Base-by-base conservation (phyloP, 163 green algal species). In the Chlamydomonas reinhardtii region DNA sequence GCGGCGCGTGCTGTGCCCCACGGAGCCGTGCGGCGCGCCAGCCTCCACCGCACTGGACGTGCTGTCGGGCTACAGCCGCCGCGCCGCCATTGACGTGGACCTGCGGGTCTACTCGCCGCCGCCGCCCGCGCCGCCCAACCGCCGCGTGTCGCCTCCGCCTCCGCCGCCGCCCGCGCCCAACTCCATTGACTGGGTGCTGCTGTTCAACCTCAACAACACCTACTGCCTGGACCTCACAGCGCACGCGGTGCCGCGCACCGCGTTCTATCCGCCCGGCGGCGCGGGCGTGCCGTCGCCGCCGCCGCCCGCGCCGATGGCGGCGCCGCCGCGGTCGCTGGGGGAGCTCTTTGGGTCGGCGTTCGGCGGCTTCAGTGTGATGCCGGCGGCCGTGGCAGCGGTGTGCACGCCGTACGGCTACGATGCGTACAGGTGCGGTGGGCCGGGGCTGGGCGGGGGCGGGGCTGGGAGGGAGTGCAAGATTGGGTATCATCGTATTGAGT, bases 341-440 rank as follows among this genome's bases (percentile, higher is more conserved):
- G 22, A 79, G 19, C 80, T 86, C 2, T 86, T 87, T 37, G 17
- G 35, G 0, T 5, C 35, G 2, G 81, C 81, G 5, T 87, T 87
- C 71, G 81, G 81, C 37, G 71, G 81, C 29, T 87, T 70, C 48
- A 52, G 54, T 1, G 4, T 31, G 4, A 25, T 87, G 59, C 29
- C n/a, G 22, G 15, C 9, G 4, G 14, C 61, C 0, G 72, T 69
- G 61, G 82, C 59, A 1, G 34, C 24, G 0, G 82, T 81, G 31
- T 87, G 82, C 82, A 75, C 72, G 59, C 72, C 82, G 6, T 56
- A 75, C 14, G 82, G 72, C n/a, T 87, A 87, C 72, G 65, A 9
- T 3, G 71, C 81, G 29, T 76, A 76, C 78, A 76, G 76, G 76
- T 84, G 15, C 66, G n/a, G 76, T 17, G 22, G 4, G 4, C 3